Evolutionary conservation across 2,329 filamentous ascomycete species (phyloP).

Genomic region (Neospermospora avenae): DNA sequence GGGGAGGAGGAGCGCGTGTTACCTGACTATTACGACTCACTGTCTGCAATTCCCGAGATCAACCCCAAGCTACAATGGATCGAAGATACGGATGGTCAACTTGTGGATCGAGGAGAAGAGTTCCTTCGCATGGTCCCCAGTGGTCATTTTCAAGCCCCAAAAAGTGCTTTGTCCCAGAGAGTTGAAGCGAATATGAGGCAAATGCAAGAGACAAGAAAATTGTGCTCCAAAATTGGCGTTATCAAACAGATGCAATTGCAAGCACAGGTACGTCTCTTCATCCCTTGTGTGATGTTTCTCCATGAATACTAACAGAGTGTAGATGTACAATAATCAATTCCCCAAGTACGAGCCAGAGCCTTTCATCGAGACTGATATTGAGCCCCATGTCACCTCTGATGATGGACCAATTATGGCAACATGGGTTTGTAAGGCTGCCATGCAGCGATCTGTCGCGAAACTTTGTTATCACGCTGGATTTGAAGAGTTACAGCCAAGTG

Average conservation of each 20-base stretch:
- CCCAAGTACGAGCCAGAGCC: slow-evolving; percentile 91
- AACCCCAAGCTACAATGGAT: slow-evolving; percentile 77
- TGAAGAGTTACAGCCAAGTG: slow-evolving; percentile 94
- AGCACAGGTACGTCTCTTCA: slow-evolving; percentile 65
- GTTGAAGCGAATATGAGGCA: slow-evolving; percentile 90
- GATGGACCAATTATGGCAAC: slow-evolving; percentile 84
- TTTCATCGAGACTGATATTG: slow-evolving; percentile 81
- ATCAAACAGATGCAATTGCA: slow-evolving; percentile 99
- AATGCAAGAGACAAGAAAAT: slow-evolving; percentile 94
- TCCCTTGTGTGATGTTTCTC: not conserved
- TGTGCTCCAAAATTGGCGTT: slow-evolving; percentile 93
- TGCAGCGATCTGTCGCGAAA: slow-evolving; percentile 90
- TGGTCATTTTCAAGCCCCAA: slow-evolving; percentile 71
- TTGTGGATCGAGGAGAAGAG: slow-evolving; percentile 84
- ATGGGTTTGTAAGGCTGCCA: slow-evolving; percentile 74
- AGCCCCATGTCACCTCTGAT: slow-evolving; percentile 85
- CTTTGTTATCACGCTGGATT: slow-evolving; percentile 96
- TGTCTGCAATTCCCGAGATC: slow-evolving; percentile 83
- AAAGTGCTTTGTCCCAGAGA: slow-evolving; percentile 70
- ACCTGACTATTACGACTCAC: slow-evolving; percentile 90
- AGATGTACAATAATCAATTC: slow-evolving; percentile 98
- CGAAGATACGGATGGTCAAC: slow-evolving; percentile 83
- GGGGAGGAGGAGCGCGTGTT: slow-evolving; percentile 74
- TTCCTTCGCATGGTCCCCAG: slow-evolving; percentile 74
- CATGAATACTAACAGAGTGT: slow-evolving; percentile 16